phyloP scores from a whole-genome alignment of 306 rosid genomes.

The Lagenaria siceraria region DNA sequence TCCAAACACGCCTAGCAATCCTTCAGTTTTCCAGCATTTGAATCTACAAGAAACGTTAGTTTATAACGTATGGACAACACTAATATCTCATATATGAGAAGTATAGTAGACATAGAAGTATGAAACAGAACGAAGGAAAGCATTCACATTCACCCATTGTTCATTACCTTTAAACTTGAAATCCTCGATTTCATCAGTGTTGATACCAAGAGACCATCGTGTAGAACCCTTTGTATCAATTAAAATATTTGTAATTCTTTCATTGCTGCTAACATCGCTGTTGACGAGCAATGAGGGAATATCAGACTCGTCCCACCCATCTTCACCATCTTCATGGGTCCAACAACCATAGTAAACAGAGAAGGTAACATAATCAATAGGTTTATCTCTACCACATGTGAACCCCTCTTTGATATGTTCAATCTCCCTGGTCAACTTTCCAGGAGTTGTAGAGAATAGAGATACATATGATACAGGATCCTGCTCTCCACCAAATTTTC shows the following conservation, averaged over 20 bases:
- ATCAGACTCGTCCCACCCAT: conserved; percentile 68
- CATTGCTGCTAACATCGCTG: conserved; percentile 27
- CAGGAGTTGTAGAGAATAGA: conserved; percentile 76
- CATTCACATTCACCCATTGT: not conserved
- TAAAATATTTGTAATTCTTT: conserved; percentile 42
- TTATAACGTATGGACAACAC: not conserved
- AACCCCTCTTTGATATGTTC: conserved; percentile 65
- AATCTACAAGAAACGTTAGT: not conserved
- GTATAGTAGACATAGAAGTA: not conserved
- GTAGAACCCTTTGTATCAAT: conserved; percentile 63
- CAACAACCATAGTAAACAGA: conserved; percentile 65
- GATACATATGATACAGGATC: conserved; percentile 52
- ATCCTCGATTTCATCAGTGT: conserved; percentile 61
- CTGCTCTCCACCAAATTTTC: conserved; percentile 25
- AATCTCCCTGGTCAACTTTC: conserved; percentile 70
- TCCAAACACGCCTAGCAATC: not conserved
- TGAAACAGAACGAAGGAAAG: not conserved
- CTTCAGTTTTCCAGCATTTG: not conserved
- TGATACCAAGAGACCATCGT: conserved; percentile 84
- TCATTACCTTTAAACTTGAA: conserved; percentile 53
- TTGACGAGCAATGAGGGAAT: conserved; percentile 41
- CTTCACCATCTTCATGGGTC: conserved; percentile 34
- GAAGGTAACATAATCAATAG: conserved; percentile 73
- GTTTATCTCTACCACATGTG: conserved; percentile 52
- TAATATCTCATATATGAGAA: not conserved